Conservation (phyloP, 2,329 filamentous ascomycete genomes). For the Trichoderma sp. region DNA sequence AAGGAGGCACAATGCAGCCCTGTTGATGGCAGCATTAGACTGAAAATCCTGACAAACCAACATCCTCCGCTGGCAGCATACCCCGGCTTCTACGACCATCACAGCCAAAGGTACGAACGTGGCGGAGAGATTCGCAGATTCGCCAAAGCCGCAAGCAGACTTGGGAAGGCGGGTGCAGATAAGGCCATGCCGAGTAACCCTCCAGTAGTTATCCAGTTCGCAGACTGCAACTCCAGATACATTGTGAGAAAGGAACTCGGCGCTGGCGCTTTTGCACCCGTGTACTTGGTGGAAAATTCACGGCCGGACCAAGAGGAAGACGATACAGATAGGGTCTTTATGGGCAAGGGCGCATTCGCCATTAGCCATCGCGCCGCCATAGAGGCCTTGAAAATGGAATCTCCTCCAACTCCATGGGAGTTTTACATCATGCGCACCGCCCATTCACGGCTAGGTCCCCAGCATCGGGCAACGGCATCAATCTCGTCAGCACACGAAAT, state of each 20-base stretch:
- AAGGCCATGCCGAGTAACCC: constrained; percentile 59
- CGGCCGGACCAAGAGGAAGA: constrained; percentile 50
- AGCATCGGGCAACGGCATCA: constrained; percentile 71
- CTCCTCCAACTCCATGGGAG: constrained; percentile 87
- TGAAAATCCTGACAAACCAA: constrained; percentile 72
- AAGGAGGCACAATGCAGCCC: constrained; percentile 86
- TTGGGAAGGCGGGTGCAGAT: constrained; percentile 59
- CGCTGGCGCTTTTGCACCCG: constrained; percentile 90
- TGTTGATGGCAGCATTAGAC: constrained; percentile 72
- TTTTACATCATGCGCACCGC: constrained; percentile 92
- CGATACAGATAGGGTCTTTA: constrained; percentile 50
- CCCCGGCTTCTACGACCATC: constrained; percentile 76
- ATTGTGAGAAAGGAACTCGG: constrained; percentile 83
- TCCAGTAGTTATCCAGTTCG: constrained; percentile 68
- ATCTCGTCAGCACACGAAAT: constrained; percentile 84
- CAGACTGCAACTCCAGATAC: constrained; percentile 67
- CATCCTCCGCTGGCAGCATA: constrained; percentile 75
- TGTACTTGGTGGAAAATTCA: constrained; percentile 86
- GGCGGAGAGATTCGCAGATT: constrained; percentile 79
- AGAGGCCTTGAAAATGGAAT: constrained; percentile 94
- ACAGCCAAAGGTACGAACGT: constrained; percentile 62
- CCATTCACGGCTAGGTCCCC: constrained; percentile 72
- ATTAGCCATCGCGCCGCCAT: constrained; percentile 58
- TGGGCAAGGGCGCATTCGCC: constrained; percentile 66
- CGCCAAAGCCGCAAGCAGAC: constrained; percentile 65